These are phyloP conservation scores for Sherardia arvensis DNA, from an alignment of 257 asterid genomes.

Conservation along the genomic window DNA sequence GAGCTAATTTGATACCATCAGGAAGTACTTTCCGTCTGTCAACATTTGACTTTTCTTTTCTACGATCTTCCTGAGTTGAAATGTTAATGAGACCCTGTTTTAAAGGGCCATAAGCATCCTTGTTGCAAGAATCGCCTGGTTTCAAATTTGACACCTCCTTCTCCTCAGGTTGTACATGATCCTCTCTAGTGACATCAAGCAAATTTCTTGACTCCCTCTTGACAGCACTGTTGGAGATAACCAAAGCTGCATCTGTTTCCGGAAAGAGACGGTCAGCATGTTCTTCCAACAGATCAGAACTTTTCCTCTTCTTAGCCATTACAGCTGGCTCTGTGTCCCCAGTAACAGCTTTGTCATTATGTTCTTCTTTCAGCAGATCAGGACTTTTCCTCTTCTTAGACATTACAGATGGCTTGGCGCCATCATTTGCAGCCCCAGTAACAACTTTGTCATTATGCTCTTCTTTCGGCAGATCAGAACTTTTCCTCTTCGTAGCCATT, in stretches of 20 bases:
- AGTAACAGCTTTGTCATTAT: constrained; percentile 8
- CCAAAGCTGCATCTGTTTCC: too few relatives aligned
- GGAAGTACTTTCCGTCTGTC: constrained; percentile 26
- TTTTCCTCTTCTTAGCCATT: constrained; percentile 14
- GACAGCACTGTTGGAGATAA: constrained; percentile 23
- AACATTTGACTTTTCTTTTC: constrained; percentile 32
- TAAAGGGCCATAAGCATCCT: constrained; percentile 11
- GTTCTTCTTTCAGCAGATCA: constrained; percentile 14
- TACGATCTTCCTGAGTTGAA: constrained; percentile 22
- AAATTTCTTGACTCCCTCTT: constrained; percentile 31
- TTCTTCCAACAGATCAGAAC: constrained; percentile 13
- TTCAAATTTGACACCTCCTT: constrained; percentile 18
- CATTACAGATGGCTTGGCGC: constrained; percentile 17
- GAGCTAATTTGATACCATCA: constrained; percentile 27
- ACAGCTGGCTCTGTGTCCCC: constrained; percentile 11
- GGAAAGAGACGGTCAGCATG: too few relatives aligned
- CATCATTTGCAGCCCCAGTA: constrained; percentile 28
- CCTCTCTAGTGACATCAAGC: constrained; percentile 29
- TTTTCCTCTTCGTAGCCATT: constrained; percentile 27
- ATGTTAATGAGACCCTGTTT: constrained; percentile 19
- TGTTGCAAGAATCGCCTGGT: constrained; percentile 19
- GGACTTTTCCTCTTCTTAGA: constrained; percentile 27
- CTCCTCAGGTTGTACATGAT: constrained; percentile 22
- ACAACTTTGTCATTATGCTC: constrained; percentile 20
- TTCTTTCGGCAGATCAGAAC: constrained; percentile 11